A percentile compares a stretch with the other conserved stretches of the same genome.
These are phyloP conservation scores for Spinacia oleracea DNA, from an alignment of 179 eudicot species.

Conservation along the genomic window DNA sequence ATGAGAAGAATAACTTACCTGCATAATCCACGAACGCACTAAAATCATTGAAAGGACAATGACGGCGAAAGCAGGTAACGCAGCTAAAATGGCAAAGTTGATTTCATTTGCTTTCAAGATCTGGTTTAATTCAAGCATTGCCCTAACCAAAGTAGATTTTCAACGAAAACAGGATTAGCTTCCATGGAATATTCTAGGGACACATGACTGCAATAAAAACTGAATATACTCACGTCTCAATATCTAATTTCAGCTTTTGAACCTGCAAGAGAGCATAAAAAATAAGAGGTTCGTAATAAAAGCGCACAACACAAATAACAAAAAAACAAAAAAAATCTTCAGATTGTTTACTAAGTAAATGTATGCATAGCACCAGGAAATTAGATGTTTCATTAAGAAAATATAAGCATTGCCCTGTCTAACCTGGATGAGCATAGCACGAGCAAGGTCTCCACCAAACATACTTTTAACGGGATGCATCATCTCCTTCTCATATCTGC, in stretches of 20 bases:
- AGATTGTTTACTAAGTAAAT: neutral
- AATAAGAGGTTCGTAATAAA: neutral
- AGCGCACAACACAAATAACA: neutral
- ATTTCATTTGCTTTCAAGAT: slow-evolving; percentile 96
- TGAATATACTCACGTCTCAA: slow-evolving; percentile 69
- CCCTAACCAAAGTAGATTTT: slow-evolving; percentile 43
- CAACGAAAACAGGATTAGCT: slow-evolving; percentile 13
- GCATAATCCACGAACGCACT: slow-evolving; percentile 83
- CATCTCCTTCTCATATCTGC: slow-evolving; percentile 92
- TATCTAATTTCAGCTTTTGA: slow-evolving; percentile 91
- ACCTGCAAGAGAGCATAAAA: slow-evolving; percentile 46
- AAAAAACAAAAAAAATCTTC: no score
- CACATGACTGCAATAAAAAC: neutral
- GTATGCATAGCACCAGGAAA: no score
- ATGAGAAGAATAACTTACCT: slow-evolving; percentile 42
- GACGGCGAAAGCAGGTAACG: slow-evolving; percentile 80
- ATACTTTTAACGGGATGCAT: slow-evolving; percentile 80
- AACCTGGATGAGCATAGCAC: slow-evolving; percentile 94
- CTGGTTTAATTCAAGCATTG: slow-evolving; percentile 94
- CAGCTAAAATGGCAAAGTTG: slow-evolving; percentile 95
- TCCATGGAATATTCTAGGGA: slow-evolving; percentile 11
- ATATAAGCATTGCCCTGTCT: no score
- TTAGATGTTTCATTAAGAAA: no score
- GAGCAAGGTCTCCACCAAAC: slow-evolving; percentile 89
- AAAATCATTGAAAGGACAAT: slow-evolving; percentile 56